Conservation (phyloP, 768 basidiomycete species). For the Mycena vitilis region DNA sequence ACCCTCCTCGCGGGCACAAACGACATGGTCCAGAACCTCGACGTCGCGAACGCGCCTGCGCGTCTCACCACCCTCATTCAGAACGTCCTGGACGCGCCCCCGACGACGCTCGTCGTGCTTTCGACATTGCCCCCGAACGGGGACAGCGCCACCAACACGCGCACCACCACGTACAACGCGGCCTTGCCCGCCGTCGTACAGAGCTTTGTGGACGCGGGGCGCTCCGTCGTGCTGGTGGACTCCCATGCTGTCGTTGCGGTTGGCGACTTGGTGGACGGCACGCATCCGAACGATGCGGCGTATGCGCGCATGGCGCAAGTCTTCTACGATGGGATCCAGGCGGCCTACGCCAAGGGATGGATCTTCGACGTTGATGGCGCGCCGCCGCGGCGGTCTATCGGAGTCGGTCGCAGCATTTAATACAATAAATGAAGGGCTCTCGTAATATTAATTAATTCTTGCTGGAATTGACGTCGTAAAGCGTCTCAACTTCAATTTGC, state of each 20-base stretch:
- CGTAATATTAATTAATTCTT: no score
- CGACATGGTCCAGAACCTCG: constrained; percentile 11
- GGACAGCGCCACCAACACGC: constrained; percentile 11
- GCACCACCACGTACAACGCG: constrained; percentile 18
- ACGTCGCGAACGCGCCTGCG: constrained; percentile 11
- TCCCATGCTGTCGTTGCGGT: constrained; percentile 16
- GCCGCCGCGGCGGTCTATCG: background rate
- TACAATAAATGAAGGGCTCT: no score
- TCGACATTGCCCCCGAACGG: constrained; percentile 18
- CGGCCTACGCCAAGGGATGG: constrained; percentile 6
- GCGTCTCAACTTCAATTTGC: no score
- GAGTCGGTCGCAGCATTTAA: no score
- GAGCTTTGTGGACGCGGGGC: constrained; percentile 2
- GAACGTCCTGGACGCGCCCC: constrained; percentile 15
- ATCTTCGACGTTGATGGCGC: constrained; percentile 16
- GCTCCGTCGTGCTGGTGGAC: constrained; percentile 13
- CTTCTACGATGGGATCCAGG: constrained; percentile 14
- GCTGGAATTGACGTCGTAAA: no score
- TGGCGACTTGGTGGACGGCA: constrained; percentile 23
- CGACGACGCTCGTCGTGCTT: constrained; percentile 19
- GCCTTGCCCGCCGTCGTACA: constrained; percentile 14
- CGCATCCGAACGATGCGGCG: constrained; percentile 21
- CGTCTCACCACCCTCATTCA: constrained; percentile 13
- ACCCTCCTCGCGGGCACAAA: constrained; percentile 25
- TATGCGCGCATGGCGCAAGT: constrained; percentile 20